Evolutionary conservation across 202 grass and related monocot genomes (phyloP).

Genomic region (Thinopyrum obtusiflorum): DNA sequence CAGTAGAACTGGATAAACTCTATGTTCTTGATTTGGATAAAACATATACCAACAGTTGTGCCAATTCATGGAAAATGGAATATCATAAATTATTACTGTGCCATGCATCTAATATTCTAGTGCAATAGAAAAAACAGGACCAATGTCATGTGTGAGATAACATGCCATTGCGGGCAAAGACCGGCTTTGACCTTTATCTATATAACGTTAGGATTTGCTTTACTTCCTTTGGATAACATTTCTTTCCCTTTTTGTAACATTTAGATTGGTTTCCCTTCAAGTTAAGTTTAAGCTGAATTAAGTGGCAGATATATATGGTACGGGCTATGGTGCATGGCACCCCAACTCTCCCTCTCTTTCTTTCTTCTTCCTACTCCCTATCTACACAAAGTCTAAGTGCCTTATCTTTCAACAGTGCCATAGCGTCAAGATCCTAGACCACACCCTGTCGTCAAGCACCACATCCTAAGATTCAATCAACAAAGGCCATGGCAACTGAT

Average conservation of each 20-base stretch:
- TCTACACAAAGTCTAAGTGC: neutral
- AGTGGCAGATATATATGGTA: neutral
- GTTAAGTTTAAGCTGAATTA: neutral
- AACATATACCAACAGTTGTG: neutral
- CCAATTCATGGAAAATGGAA: neutral
- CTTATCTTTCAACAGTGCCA: neutral
- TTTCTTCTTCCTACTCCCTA: neutral
- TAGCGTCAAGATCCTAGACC: neutral
- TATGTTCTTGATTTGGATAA: neutral
- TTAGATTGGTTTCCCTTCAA: neutral
- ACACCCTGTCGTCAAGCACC: neutral
- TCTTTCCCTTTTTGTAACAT: neutral
- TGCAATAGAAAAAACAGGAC: neutral
- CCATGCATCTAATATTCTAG: neutral
- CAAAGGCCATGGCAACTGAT: neutral
- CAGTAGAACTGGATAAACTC: neutral
- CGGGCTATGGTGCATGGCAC: neutral
- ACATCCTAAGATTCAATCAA: neutral
- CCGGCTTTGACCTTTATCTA: neutral
- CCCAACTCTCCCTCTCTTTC: neutral
- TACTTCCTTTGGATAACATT: neutral
- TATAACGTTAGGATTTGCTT: neutral
- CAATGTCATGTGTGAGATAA: neutral
- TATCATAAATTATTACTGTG: neutral
- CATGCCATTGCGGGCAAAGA: neutral